Evolutionary conservation across 345 rosid genomes (phyloP), one percentile per base, ranked within the genome.

Genomic region (Salix udensis): DNA sequence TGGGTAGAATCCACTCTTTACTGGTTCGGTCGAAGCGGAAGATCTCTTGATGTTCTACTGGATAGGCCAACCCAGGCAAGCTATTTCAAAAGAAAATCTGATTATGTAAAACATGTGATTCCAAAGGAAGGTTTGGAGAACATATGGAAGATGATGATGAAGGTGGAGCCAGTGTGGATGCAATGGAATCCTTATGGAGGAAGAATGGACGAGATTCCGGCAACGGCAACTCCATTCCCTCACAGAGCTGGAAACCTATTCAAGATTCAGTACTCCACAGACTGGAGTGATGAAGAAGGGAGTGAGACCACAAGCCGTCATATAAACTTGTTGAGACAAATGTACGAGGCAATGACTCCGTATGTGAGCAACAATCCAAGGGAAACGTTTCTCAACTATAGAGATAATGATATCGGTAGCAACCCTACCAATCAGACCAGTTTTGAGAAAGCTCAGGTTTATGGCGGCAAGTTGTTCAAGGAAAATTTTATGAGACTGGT

Each of bases 151-250:
- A 11, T n/a, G 19, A 58, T 77, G 30, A 15, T 77, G 2, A 70
- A 77, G 26, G 55, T 34, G 2, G 74, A 46, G 6, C 11, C 2
- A 11, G 12, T 58, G 16, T 42, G 15, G 30, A 77, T 62, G 74
- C 74, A 69, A 34, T 70, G 60, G 69, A 77, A 77, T 6, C 74
- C 79, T 5, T 77, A 77, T 23, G 79, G 79, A 3, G 79, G 79
- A 34, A 62, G 68, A 48, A 77, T 77, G 74, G 68, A n/a, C 19
- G 79, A 70, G 46, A 62, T 77, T 14, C 10, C 74, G 6, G 69
- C 23, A 0, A 70, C 42, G 31, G 62, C 34, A 36, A 61, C 70
- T 28, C 62, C 79, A 14, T 61, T 58, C 60, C 74, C 79, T 8
- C 79, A 77, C 61, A 61, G 79, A 39, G 68, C 74, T 9, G 79